Evolutionary conservation across 2,329 filamentous ascomycete genomes (phyloP), one percentile per base, ranked within the genome.

Genomic region (Xylaria sp.): DNA sequence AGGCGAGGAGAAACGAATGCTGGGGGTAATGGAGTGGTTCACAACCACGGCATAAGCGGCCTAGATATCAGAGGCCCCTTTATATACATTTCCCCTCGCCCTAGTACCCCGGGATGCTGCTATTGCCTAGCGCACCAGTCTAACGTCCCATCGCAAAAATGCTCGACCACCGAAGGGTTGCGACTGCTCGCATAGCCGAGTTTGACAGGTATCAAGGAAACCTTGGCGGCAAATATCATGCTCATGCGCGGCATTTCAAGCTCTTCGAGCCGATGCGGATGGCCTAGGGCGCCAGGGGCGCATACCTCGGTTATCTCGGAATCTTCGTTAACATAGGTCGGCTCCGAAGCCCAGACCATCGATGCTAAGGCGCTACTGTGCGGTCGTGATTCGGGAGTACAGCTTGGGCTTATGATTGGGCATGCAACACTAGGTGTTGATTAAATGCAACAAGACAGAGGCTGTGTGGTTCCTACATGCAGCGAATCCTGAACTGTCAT

Each of bases 301-400:
- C 49, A 50, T 57, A 49, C 47, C 43, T 47, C 64, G 64, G 64
- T 52, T 56, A 62, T 55, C 51, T 62, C 64, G 64, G 64, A 46
- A 46, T 53, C 38, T 28, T 21, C 28, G 35, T 64, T 42, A 60
- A 59, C 35, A 49, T 43, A 19, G n/a, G 21, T 31, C 42, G 57
- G 49, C 46, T 40, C 57, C 47, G 47, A 43, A 60, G 56, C 54
- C 63, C 50, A 66, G 64, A 60, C 57, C 54, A 53, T 55, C 19
- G 35, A 52, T 37, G 53, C 43, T 54, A 60, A 28, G 47, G 23
- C 64, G 64, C 64, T 66, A 66, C 53, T 61, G 64, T 60, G 63
- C 14, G 43, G 35, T 23, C 23, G 38, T 49, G 21, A 23, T 54
- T 40, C 21, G 42, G 58, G 38, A 55, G 17, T 4, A 19, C 46